These are phyloP conservation scores for Hypoxylon sp. DNA, from an alignment of 2,329 filamentous ascomycete genomes.

Conservation along the genomic window DNA sequence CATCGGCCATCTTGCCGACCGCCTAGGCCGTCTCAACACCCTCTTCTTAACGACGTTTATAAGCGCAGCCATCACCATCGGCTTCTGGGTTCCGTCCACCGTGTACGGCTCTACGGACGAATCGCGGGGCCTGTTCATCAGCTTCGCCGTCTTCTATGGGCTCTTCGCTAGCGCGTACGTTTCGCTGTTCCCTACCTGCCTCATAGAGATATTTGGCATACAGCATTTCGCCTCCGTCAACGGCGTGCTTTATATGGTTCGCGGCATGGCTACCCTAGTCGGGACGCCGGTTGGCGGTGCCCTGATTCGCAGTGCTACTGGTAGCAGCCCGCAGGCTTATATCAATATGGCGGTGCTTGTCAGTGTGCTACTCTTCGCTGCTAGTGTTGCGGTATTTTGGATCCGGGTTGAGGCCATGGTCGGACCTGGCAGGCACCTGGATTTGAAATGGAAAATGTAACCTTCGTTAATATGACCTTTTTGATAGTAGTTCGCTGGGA, in stretches of 20 bases:
- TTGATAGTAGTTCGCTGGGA: too few species aligned
- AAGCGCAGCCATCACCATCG: background rate
- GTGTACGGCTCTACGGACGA: conserved; percentile 3
- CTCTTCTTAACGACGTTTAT: conserved; percentile 3
- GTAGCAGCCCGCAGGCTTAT: conserved; percentile 9
- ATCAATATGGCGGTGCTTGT: conserved; percentile 15
- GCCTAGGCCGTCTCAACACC: conserved; percentile 5
- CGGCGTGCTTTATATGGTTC: conserved; percentile 23
- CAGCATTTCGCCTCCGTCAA: conserved; percentile 23
- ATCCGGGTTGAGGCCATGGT: conserved; percentile 22
- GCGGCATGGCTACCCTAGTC: conserved; percentile 16
- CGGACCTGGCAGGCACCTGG: conserved; percentile 8
- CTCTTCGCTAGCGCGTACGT: conserved; percentile 17
- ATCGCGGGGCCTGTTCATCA: conserved; percentile 9
- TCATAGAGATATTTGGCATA: conserved; percentile 25
- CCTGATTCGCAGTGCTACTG: conserved; percentile 4
- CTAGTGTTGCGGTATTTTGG: conserved; percentile 27
- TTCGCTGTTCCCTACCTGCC: conserved; percentile 18
- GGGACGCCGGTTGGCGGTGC: conserved; percentile 11
- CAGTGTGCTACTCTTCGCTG: conserved; percentile 15
- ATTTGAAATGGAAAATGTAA: conserved; percentile 24
- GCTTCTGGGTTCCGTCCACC: conserved; percentile 7
- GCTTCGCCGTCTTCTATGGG: conserved; percentile 17
- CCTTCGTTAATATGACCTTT: too few species aligned
- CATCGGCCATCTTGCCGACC: background rate